Percentiles rank a stretch among this genome's conserved stretches.
Conservation (phyloP, 805 yeast genomes). For the Candida hungchunana region DNA sequence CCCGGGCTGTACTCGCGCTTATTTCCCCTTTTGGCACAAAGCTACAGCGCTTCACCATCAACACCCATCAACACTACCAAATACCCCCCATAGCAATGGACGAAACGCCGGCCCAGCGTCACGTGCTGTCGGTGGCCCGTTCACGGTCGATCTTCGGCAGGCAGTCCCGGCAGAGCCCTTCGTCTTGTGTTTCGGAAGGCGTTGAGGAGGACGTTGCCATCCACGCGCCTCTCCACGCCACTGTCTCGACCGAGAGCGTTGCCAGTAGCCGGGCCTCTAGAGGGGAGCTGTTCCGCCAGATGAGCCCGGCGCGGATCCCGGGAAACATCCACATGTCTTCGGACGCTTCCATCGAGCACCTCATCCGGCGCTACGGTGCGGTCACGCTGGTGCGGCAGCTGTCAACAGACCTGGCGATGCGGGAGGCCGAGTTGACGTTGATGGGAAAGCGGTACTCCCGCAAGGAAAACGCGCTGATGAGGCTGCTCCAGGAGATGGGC, state of each 20-base stretch:
- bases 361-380: conserved; percentile 31
- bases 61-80: not conserved
- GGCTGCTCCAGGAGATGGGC: conserved; percentile 34
- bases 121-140: conserved; percentile 8
- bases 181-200: not conserved
- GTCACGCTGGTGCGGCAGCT: conserved; percentile 40
- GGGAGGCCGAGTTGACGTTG: conserved; percentile 42
- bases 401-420: conserved; percentile 42
- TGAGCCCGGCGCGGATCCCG: conserved; percentile 24
- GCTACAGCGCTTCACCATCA: not conserved
- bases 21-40: not conserved
- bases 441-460: conserved; percentile 31
- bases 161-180: not conserved
- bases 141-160: conserved; percentile 10
- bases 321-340: conserved; percentile 34
- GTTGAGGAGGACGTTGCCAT: conserved; percentile 2
- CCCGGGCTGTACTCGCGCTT: not conserved
- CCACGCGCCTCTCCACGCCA: conserved; percentile 17
- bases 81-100: not conserved
- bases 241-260: conserved; percentile 12
- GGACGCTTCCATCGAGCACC: conserved; percentile 26
- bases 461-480: conserved; percentile 33
- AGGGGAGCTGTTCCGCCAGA: conserved; percentile 13
- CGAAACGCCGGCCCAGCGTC: not conserved
- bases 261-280: conserved; percentile 1